Percentiles rank a stretch among this genome's conserved stretches.
Conservation (phyloP, 2,329 filamentous ascomycete genomes). For the Leptoxyphium fumago region DNA sequence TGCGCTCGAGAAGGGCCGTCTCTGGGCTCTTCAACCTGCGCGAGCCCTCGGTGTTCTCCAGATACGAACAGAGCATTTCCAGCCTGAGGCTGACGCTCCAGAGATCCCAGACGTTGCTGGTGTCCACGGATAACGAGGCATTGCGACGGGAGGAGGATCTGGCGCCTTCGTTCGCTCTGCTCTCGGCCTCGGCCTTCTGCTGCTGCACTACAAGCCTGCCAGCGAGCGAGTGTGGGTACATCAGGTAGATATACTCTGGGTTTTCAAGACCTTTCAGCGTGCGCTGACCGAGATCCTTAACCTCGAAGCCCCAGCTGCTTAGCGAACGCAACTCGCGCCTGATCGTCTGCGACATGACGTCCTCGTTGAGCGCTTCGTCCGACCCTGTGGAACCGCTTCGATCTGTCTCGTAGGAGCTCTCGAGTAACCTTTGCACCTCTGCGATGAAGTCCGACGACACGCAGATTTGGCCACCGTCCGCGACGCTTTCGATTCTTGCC, state of each 20-base stretch:
- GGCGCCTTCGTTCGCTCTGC: slow-evolving; percentile 16
- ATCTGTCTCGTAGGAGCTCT: slow-evolving; percentile 78
- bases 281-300: slow-evolving; percentile 88
- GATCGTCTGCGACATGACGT: slow-evolving; percentile 59
- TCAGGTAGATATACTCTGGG: slow-evolving; percentile 84
- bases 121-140: slow-evolving; percentile 61
- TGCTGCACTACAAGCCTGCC: slow-evolving; percentile 63
- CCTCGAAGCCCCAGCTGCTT: slow-evolving; percentile 84
- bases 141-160: slow-evolving; percentile 36
- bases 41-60: slow-evolving; percentile 53
- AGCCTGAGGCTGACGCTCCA: slow-evolving; percentile 81
- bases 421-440: slow-evolving; percentile 81
- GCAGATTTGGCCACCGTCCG: slow-evolving; percentile 91
- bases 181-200: slow-evolving; percentile 31
- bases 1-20: slow-evolving; percentile 63
- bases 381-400: slow-evolving; percentile 52
- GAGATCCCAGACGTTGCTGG: slow-evolving; percentile 72
- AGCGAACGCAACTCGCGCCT: slow-evolving; percentile 76
- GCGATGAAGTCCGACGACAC: slow-evolving; percentile 95
- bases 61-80: slow-evolving; percentile 79
- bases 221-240: slow-evolving; percentile 80
- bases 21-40: slow-evolving; percentile 61
- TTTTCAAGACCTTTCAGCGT: slow-evolving; percentile 97
- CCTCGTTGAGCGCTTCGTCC: slow-evolving; percentile 63
- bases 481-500: slow-evolving; percentile 81